Percentiles rank a stretch among this genome's conserved stretches.
Conservation (phyloP, 2,329 filamentous ascomycete species). For the Penicillium sp. region DNA sequence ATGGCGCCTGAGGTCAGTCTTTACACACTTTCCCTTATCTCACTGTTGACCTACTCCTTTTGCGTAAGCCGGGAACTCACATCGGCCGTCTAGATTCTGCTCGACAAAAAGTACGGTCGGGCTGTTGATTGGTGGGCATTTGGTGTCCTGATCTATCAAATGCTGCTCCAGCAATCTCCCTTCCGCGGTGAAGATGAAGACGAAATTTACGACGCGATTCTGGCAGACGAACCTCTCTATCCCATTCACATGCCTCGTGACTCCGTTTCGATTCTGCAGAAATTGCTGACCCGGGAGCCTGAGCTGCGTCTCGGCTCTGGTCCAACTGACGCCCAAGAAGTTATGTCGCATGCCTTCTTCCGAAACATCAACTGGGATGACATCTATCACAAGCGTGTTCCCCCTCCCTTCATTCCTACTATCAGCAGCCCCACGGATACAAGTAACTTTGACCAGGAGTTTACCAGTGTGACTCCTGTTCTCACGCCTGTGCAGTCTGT, state of each 20-base stretch:
- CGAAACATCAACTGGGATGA: conserved; percentile 98
- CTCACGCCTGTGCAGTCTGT: conserved; percentile 96
- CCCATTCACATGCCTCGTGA: conserved; percentile 98
- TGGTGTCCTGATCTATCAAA: conserved; percentile 97
- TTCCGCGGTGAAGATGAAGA: conserved; percentile 99
- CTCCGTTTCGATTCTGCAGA: conserved; percentile 95
- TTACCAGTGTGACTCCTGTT: conserved; percentile 96
- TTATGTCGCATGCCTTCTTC: conserved; percentile 99
- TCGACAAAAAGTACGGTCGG: conserved; percentile 97
- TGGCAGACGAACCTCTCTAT: conserved; percentile 94
- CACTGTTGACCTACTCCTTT: neutral
- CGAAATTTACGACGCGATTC: conserved; percentile 97
- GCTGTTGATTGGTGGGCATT: conserved; percentile 99
- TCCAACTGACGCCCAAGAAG: conserved; percentile 93
- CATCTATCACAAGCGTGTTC: conserved; percentile 89
- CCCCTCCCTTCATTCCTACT: conserved; percentile 79
- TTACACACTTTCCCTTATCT: neutral
- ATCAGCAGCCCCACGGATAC: conserved; percentile 94
- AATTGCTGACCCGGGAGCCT: conserved; percentile 90
- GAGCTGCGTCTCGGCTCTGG: conserved; percentile 89
- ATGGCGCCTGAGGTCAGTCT: conserved; percentile 87
- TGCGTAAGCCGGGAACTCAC: conserved; percentile 16
- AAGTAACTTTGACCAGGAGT: conserved; percentile 99
- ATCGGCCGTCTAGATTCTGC: conserved; percentile 60
- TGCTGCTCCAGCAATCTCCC: conserved; percentile 96